Evolutionary conservation across 1,139 yeast genomes (phyloP), one percentile per base, ranked within the genome.

Genomic region (Hansenula lynferdii): DNA sequence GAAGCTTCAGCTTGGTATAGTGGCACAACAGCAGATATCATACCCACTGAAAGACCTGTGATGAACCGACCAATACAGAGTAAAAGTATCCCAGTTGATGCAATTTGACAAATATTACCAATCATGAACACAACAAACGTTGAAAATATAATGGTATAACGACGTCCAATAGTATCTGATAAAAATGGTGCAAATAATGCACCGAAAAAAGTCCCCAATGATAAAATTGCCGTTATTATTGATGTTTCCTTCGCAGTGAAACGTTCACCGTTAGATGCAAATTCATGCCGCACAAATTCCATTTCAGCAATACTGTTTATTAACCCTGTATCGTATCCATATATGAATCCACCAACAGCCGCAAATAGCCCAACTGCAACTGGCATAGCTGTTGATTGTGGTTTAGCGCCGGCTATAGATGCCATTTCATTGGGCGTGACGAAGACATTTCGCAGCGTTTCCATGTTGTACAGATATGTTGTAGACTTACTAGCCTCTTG

Each of bases 321-420:
- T 35, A 84, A 65, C 4, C 95, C 94, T 1, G 95, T 86, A 59
- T 85, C 95, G 56, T 83, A 84, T 2, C 95, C 95, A 54, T 82
- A 85, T 37, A 85, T 65, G 59, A 85, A 84, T 0, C 94, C 95
- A 29, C 94, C 94, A 17, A 82, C 72, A 17, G 94, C 92, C 8
- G 90, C 89, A 41, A 83, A 79, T 25, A 77, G 54, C 42, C 92
- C 92, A 7, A 84, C 87, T 14, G 72, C 62, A 31, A 81, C 58
- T 12, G 89, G 85, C 65, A 81, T 76, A 36, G 66, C 61, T 6
- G 79, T 70, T 2, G 83, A 75, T 39, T 49, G 56, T 23, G 33
- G 37, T 31, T 44, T 52, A 2, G 56, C 53, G 2, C 55, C 56
- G 18, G 55, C 53, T 5, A 51, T 41, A 6, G 21, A 19, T 12